Conservation (phyloP, 1,284 basidiomycete genomes). For the Boletellus deceptivus region DNA sequence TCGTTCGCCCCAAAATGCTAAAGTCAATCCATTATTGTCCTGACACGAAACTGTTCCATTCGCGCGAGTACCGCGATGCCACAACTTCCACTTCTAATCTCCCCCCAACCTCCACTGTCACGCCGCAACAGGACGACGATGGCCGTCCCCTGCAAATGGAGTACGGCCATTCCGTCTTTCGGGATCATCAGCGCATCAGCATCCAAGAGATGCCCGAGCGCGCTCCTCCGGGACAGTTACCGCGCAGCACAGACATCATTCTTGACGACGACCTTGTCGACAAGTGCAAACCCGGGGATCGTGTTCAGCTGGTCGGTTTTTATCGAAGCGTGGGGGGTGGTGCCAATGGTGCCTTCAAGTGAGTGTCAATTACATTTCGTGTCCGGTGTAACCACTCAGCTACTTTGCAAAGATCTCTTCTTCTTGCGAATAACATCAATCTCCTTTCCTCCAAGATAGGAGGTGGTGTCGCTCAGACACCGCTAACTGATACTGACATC, state of each 20-base stretch:
- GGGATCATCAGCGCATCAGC: slow-evolving; percentile 95
- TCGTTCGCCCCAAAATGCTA: slow-evolving; percentile 98
- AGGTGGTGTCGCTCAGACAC: slow-evolving; percentile 92
- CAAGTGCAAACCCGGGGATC: slow-evolving; percentile 96
- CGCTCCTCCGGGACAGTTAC: slow-evolving; percentile 95
- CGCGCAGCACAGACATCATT: slow-evolving; percentile 93
- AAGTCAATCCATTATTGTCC: slow-evolving; percentile 96
- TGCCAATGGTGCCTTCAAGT: slow-evolving; percentile 89
- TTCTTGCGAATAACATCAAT: slow-evolving; percentile 95
- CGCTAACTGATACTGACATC: slow-evolving; percentile 93
- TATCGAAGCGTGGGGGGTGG: slow-evolving; percentile 94
- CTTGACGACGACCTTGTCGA: slow-evolving; percentile 97
- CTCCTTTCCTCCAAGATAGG: slow-evolving; percentile 96
- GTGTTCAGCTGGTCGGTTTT: slow-evolving; percentile 94
- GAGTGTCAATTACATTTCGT: slow-evolving; percentile 35
- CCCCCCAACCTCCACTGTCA: slow-evolving; percentile 88
- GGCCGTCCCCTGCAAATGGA: slow-evolving; percentile 88
- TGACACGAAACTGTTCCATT: slow-evolving; percentile 81
- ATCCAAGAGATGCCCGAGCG: slow-evolving; percentile 99
- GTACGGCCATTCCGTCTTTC: slow-evolving; percentile 89
- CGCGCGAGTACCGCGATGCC: slow-evolving; percentile 90
- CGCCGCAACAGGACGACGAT: slow-evolving; percentile 90
- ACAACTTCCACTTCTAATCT: slow-evolving; percentile 82
- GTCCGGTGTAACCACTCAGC: slow-evolving; percentile 7
- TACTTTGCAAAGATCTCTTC: slow-evolving; percentile 67